Evolutionary conservation across 2,329 filamentous ascomycete species (phyloP), one percentile per base, ranked within the genome.

Genomic region (Cytospora mali): DNA sequence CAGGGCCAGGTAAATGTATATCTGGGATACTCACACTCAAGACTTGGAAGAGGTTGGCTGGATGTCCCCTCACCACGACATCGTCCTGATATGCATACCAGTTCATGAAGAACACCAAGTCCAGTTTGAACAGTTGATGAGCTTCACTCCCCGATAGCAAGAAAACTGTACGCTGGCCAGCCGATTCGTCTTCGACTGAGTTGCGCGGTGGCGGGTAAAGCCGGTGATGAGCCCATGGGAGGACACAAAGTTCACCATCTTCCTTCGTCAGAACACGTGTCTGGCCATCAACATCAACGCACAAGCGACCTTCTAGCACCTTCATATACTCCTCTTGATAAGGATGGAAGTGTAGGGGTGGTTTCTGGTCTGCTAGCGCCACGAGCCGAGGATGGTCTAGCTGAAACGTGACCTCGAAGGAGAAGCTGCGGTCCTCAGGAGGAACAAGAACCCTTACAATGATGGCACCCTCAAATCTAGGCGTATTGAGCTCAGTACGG

Each of bases 11-110:
- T n/a, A 4, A 31, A 53, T 18, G 27, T 4, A 18, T 4, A 31
- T 28, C 6, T 27, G 14, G 18, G 1, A 1, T n/a, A n/a, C 51
- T 60, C 27, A 60, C 58, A 31, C 28, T 27, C 28, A 55, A 11
- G 5, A 60, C 16, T 49, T 60, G 58, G 6, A 60, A 23, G 10
- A 54, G 2, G 16, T 39, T 48, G 14, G 53, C 13, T 9, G 25
- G 53, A 10, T 69, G 50, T 18, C 69, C 71, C 21, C 69, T 64
- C 6, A 70, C 62, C 4, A 73, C 64, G n/a, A 73, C 57, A 25
- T 68, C 68, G 57, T 75, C 71, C 62, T 74, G 72, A 61, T 75
- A 75, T 29, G 69, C 69, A 60, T 75, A 75, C 73, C 73, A 75
- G 46, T 74, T 74, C 65, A 74, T 69, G 51, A 74, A 74, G 65